Evolutionary conservation across 2,329 filamentous ascomycete genomes (phyloP).

Genomic region (Venturia carpophila): DNA sequence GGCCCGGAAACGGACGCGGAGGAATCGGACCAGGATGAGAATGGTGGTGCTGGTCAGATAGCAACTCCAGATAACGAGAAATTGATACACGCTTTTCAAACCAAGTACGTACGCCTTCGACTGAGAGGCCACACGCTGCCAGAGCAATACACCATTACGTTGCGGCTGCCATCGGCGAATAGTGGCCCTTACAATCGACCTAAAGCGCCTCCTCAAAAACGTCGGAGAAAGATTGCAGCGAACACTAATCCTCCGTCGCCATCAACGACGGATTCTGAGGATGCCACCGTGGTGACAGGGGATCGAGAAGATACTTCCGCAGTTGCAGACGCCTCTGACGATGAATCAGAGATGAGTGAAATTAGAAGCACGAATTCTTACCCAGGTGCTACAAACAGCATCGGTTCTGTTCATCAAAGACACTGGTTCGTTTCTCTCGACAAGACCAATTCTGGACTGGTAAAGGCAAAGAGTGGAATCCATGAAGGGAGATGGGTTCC

Average conservation of each 20-base stretch:
- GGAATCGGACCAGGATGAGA: conserved; percentile 19
- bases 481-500: conserved; percentile 19
- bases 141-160: conserved; percentile 27
- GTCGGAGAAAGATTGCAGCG: not conserved
- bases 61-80: conserved; percentile 29
- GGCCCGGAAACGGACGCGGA: conserved; percentile 22
- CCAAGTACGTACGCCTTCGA: conserved; percentile 35
- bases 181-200: conserved; percentile 21
- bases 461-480: conserved; percentile 22
- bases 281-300: too few relatives aligned
- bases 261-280: not conserved
- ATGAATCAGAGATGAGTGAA: not conserved
- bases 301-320: not conserved
- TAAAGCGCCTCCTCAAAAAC: conserved; percentile 23
- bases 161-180: conserved; percentile 33
- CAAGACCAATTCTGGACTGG: conserved; percentile 51
- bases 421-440: conserved; percentile 61
- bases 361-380: conserved; percentile 58
- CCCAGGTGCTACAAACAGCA: conserved; percentile 55
- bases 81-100: conserved; percentile 33
- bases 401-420: conserved; percentile 60
- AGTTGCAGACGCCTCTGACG: conserved; percentile 21
- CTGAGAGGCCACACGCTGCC: conserved; percentile 32
- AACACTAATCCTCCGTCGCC: not conserved
- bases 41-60: not conserved